A percentile compares a stretch with the other conserved stretches of the same genome.
Conservation (phyloP, 208 protist genomes). For the Hexamita inflata region DNA sequence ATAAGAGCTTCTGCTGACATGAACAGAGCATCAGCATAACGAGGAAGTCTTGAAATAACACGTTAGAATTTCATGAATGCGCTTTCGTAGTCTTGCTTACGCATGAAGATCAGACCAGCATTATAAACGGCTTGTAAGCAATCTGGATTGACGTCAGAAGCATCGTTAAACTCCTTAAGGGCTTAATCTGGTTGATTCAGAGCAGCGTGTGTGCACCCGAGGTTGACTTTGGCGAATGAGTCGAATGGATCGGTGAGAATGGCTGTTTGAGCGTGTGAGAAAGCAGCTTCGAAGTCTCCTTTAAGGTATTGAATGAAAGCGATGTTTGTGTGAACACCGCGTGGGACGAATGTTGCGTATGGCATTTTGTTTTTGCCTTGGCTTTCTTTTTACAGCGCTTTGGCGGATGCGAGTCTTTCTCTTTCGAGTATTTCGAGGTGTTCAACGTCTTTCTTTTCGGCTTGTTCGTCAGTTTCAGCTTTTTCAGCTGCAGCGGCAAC, state of each 20-base stretch:
- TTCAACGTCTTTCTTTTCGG: background rate
- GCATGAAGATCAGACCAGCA: background rate
- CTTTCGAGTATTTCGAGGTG: background rate
- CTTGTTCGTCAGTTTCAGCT: too few species aligned
- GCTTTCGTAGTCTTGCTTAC: constrained; percentile 11
- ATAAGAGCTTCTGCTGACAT: background rate
- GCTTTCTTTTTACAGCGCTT: background rate
- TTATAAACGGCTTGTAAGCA: constrained; percentile 16
- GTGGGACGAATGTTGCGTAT: constrained; percentile 21
- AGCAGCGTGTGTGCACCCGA: background rate
- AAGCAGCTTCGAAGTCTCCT: constrained; percentile 7
- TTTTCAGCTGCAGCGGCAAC: background rate
- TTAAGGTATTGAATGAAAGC: constrained; percentile 26
- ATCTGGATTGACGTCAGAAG: constrained; percentile 1
- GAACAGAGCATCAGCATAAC: constrained; percentile 11
- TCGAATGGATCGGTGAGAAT: constrained; percentile 8
- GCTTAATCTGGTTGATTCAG: background rate
- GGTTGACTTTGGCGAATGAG: constrained; percentile 18
- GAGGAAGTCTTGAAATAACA: background rate
- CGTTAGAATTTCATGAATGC: background rate
- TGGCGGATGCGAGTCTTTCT: too few species aligned
- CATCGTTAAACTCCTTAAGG: constrained; percentile 1
- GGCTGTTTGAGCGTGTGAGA: background rate
- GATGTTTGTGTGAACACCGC: constrained; percentile 27
- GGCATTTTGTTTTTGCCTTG: constrained; percentile 8